phyloP scores from a whole-genome alignment of 495 filamentous ascomycete species.

The Tetracladium setigerum region DNA sequence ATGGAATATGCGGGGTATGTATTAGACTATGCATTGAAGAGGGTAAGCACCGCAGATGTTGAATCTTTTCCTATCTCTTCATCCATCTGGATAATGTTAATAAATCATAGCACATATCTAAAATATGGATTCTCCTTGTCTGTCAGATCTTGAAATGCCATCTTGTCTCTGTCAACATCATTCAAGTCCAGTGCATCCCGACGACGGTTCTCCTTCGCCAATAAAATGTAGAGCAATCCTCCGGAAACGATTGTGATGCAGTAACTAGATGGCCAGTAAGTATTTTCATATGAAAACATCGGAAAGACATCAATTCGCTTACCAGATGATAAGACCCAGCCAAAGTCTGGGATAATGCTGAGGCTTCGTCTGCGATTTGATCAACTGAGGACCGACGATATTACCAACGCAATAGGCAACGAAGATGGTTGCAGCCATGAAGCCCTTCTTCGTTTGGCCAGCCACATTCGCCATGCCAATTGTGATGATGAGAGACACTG shows the following conservation, averaged over 20 bases:
- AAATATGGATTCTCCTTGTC: constrained; percentile 73
- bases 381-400: constrained; percentile 25
- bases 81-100: too few relatives aligned
- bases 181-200: constrained; percentile 40
- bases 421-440: constrained; percentile 65
- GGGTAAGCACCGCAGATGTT: too few relatives aligned
- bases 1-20: too few relatives aligned
- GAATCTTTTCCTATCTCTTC: too few relatives aligned
- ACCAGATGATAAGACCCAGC: constrained; percentile 66
- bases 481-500: constrained; percentile 57
- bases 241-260: constrained; percentile 57
- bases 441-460: constrained; percentile 70
- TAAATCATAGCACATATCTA: constrained; percentile 55
- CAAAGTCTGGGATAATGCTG: constrained; percentile 65
- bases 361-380: constrained; percentile 50
- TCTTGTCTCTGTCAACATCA: constrained; percentile 52
- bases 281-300: background rate
- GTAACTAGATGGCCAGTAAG: constrained; percentile 39
- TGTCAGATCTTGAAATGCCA: constrained; percentile 67
- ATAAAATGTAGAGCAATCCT: constrained; percentile 44
- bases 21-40: too few relatives aligned
- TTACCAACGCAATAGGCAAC: constrained; percentile 68
- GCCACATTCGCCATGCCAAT: constrained; percentile 67
- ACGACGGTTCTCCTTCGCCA: constrained; percentile 48
- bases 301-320: constrained; percentile 13